Evolutionary conservation across 2,329 filamentous ascomycete species (phyloP), one percentile per base, ranked within the genome.

Genomic region (Xylaria polymorpha): DNA sequence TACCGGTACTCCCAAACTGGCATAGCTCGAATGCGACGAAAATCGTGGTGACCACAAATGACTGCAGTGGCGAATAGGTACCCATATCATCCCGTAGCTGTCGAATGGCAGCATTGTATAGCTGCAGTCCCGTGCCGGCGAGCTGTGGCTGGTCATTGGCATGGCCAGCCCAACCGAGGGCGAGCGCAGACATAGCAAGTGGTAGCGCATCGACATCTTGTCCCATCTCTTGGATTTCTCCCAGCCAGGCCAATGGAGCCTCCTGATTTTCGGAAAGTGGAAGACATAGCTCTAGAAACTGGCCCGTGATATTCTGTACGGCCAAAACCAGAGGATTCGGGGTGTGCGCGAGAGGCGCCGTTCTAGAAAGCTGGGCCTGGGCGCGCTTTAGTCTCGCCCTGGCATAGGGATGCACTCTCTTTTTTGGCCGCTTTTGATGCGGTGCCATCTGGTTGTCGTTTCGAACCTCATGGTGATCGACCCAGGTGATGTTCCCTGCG

Each of bases 21-120:
- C 68, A 74, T 1, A 74, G 70, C 65, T 74, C 73, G 35, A 73
- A 74, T 1, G 59, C 62, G 10, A 72, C 67, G 25, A 73, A 73
- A 8, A 73, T 51, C 1, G 69, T 51, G 3, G 72, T 73, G 53
- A 70, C 70, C 1, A 67, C 66, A 10, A 74, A 66, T 12, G 71
- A 61, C 61, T 74, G 70, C 8, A 67, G 60, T 1, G 67, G 72
- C 12, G 72, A 64, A 35, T 57, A 66, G 10, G 61, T 43, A 18
- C 51, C 46, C 22, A 73, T 58, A 20, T 74, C 72, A 9, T 12
- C 20, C 37, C 73, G 69, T 8, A 74, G 66, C 50, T 73, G 70
- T 22, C 58, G 57, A 9, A 73, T 56, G 9, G 72, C 72, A 6
- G 71, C 69, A 32, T 70, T 70, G 53, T 74, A 74, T 0, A 74